Evolutionary conservation across 352 stramenopile genomes (phyloP), one percentile per base, ranked within the genome.

Genomic region (Pythium grandisporangium): DNA sequence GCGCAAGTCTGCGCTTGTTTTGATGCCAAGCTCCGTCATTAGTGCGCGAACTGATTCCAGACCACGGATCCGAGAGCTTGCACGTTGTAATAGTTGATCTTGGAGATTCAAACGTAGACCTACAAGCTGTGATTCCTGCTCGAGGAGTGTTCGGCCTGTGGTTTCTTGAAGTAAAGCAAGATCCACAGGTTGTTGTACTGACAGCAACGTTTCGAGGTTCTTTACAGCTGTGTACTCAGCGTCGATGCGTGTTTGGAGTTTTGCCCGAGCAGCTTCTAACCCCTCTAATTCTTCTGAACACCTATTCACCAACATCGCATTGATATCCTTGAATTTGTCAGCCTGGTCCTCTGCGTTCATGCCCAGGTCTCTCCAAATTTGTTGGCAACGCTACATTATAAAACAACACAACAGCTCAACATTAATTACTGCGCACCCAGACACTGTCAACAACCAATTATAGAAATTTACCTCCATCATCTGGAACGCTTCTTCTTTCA

Each of bases 361-460:
- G 0, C 72, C 72, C 5, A 86, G 46, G 22, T 86, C 72, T 32
- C 58, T 51, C 70, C 72, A 84, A 25, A 86, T 75, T 21, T 84
- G 51, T 63, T 87, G 70, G 26, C 73, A 89, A 41, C 56, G 53
- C 70, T 87, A 40, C 29, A n/a, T n/a, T n/a, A n/a, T n/a, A n/a
- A n/a, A n/a, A n/a, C n/a, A n/a, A n/a, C n/a, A n/a, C n/a, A n/a
- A n/a, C n/a, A n/a, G n/a, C n/a, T n/a, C n/a, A n/a, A n/a, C n/a
- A n/a, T n/a, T n/a, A n/a, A n/a, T n/a, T n/a, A n/a, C n/a, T n/a
- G n/a, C n/a, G n/a, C n/a, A n/a, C n/a, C n/a, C n/a, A n/a, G n/a
- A n/a, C n/a, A n/a, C n/a, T n/a, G n/a, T n/a, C n/a, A n/a, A n/a
- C n/a, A n/a, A n/a, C n/a, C n/a, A n/a, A n/a, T n/a, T n/a, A n/a